Base-by-base conservation (phyloP, 768 basidiomycete species). In the Naganishia kalamii region DNA sequence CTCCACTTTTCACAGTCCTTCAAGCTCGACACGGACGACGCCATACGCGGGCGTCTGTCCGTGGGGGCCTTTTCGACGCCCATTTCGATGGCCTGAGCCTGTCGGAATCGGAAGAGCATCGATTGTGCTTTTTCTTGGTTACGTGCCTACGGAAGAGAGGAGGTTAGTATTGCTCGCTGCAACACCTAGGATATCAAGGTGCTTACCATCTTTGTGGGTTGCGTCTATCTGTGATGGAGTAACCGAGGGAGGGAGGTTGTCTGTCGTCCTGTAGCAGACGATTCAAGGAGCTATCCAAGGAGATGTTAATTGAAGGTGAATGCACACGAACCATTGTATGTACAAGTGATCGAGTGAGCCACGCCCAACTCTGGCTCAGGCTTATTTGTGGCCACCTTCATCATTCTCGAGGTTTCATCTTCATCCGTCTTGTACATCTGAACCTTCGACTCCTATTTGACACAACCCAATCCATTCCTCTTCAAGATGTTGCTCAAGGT, bases 111-210 rank as follows among this genome's bases (percentile, higher is more conserved):
- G 69, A 73, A 74, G 46, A 76, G 67, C 73, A 74, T 75, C 47
- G 72, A 77, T 79, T 94, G 92, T 1, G 92, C 90, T 78, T 97
- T 99, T 79, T 97, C 94, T 78, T 92, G 89, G 87, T 98, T 97
- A 78, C 93, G 88, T 68, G 93, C 92, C 92, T 91, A 69, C 46
- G 13, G 33, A 5, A 30, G 3, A 49, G 48, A 6, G 8, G 12
- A 13, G 15, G 48, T 46, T 5, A 7, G 19, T 49, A 15, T 49
- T 7, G 25, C 27, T 11, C 27, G 27, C 15, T 7, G 32, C 13
- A 29, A 30, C n/a, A n/a, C n/a, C n/a, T n/a, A n/a, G n/a, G n/a
- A n/a, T n/a, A n/a, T n/a, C n/a, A n/a, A n/a, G n/a, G n/a, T n/a
- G n/a, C n/a, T n/a, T n/a, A n/a, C n/a, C n/a, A n/a, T n/a, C n/a